phyloP scores from a whole-genome alignment of 768 basidiomycete genomes.

The Coprinellus aureogranulatus region DNA sequence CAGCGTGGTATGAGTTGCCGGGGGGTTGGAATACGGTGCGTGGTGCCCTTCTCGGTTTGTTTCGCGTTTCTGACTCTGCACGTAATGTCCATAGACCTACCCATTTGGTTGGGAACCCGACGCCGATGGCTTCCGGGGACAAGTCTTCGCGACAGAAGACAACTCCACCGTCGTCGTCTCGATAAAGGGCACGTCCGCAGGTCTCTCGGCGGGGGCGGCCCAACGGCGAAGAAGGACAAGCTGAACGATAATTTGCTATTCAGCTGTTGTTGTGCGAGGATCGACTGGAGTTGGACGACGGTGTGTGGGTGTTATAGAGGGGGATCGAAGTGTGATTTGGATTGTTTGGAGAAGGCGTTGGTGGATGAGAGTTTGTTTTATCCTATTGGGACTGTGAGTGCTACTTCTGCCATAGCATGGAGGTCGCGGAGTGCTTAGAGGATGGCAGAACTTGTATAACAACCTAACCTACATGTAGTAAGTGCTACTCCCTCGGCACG shows the following conservation, averaged over 20 bases:
- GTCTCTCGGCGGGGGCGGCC: conserved; percentile 69
- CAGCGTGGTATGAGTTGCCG: conserved; percentile 75
- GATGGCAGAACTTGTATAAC: conserved; percentile 83
- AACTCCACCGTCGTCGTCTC: conserved; percentile 84
- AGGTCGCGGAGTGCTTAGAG: not conserved
- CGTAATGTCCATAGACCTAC: conserved; percentile 44
- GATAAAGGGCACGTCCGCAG: conserved; percentile 92
- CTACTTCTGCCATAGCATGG: too few species aligned
- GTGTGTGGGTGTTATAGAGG: conserved; percentile 88
- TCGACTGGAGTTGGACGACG: conserved; percentile 91
- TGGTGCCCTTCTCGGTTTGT: conserved; percentile 10
- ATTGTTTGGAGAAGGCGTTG: conserved; percentile 74
- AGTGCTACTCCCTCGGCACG: conserved; percentile 11
- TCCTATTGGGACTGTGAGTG: conserved; percentile 78
- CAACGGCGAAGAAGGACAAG: conserved; percentile 89
- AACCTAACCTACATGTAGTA: conserved; percentile 88
- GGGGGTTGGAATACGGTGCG: conserved; percentile 61
- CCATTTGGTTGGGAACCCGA: conserved; percentile 93
- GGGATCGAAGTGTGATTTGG: conserved; percentile 77
- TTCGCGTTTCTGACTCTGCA: not conserved
- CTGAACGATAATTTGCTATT: conserved; percentile 91
- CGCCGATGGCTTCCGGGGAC: conserved; percentile 84
- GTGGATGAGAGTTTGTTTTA: conserved; percentile 85
- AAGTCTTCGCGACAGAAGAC: conserved; percentile 82
- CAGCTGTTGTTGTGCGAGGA: conserved; percentile 89